phyloP scores from a whole-genome alignment of 257 asterid species.

The Anisodus tanguticus region DNA sequence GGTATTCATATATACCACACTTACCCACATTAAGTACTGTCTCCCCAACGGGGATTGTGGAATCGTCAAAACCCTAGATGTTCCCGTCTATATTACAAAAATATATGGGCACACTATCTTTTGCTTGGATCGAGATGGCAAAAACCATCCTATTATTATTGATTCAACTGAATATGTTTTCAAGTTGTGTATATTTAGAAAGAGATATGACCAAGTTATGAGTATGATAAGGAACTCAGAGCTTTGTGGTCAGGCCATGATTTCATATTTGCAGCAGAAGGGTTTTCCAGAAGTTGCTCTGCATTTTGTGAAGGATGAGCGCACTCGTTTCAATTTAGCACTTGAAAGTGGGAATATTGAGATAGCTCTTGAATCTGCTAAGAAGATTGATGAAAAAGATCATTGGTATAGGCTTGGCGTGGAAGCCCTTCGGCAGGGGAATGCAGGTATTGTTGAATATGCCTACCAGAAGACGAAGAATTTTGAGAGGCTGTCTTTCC shows the following conservation, averaged over 20 bases:
- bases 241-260: slow-evolving; percentile 98
- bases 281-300: slow-evolving; percentile 99
- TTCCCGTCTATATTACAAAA: slow-evolving; percentile 86
- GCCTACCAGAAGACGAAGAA: slow-evolving; percentile 90
- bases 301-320: slow-evolving; percentile 95
- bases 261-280: slow-evolving; percentile 96
- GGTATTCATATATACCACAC: slow-evolving; percentile 84
- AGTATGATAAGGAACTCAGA: slow-evolving; percentile 90
- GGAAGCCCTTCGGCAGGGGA: slow-evolving; percentile 98
- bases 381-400: slow-evolving; percentile 89
- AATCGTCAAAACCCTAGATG: slow-evolving; percentile 87
- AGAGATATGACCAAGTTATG: slow-evolving; percentile 93
- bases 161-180: slow-evolving; percentile 90
- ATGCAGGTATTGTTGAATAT: slow-evolving; percentile 88
- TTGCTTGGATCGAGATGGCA: slow-evolving; percentile 97
- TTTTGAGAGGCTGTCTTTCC: slow-evolving; percentile 88
- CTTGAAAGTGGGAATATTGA: slow-evolving; percentile 93
- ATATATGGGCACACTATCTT: slow-evolving; percentile 82
- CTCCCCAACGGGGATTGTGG: slow-evolving; percentile 97
- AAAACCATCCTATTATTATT: slow-evolving; percentile 81
- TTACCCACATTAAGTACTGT: slow-evolving; percentile 95
- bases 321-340: slow-evolving; percentile 85
- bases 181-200: slow-evolving; percentile 71
- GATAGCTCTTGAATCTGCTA: slow-evolving; percentile 88
- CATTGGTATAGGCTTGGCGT: slow-evolving; percentile 92